These are phyloP conservation scores for Linderina pennispora DNA, from an alignment of 192 early-diverging fungal genomes.

Conservation along the genomic window DNA sequence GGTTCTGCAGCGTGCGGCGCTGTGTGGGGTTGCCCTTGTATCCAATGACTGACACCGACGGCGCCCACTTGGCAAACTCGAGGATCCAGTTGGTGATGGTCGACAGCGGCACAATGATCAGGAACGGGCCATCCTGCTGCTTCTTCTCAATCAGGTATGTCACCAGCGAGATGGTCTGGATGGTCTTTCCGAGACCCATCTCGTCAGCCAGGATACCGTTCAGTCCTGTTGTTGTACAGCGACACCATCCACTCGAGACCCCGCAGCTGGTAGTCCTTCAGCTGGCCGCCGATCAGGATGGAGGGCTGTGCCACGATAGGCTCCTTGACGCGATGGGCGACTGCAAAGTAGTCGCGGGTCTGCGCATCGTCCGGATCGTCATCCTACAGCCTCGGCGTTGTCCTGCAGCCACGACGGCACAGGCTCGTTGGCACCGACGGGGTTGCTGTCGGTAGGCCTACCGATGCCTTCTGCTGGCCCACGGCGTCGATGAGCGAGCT, in stretches of 20 bases:
- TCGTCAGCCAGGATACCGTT: slow-evolving; percentile 98
- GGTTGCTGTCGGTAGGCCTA: slow-evolving; percentile 28
- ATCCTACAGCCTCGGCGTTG: slow-evolving; percentile 25
- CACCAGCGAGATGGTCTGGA: slow-evolving; percentile 95
- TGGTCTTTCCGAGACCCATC: slow-evolving; percentile 86
- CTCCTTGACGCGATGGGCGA: slow-evolving; percentile 86
- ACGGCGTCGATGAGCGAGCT: slow-evolving; percentile 80
- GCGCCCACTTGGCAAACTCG: slow-evolving; percentile 99
- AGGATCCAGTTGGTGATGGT: slow-evolving; percentile 95
- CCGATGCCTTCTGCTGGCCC: slow-evolving; percentile 71
- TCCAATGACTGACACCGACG: slow-evolving; percentile 77
- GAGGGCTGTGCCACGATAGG: slow-evolving; percentile 69
- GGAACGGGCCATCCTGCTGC: slow-evolving; percentile 90
- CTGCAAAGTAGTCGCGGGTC: slow-evolving; percentile 72
- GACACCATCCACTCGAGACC: slow-evolving; percentile 99
- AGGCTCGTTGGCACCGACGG: slow-evolving; percentile 16
- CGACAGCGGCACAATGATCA: slow-evolving; percentile 94
- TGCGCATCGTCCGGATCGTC: slow-evolving; percentile 37
- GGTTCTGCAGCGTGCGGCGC: slow-evolving; percentile 63
- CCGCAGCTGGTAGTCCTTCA: slow-evolving; percentile 96
- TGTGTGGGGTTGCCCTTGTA: slow-evolving; percentile 84
- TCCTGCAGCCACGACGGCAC: slow-evolving; percentile 33
- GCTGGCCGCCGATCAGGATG: slow-evolving; percentile 79
- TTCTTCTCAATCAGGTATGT: slow-evolving; percentile 95
- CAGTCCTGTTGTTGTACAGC: slow-evolving; percentile 94